Percentiles rank a stretch among this genome's conserved stretches.
Conservation (phyloP, 2,329 filamentous ascomycete genomes). For the Hirsutella thompsonii region DNA sequence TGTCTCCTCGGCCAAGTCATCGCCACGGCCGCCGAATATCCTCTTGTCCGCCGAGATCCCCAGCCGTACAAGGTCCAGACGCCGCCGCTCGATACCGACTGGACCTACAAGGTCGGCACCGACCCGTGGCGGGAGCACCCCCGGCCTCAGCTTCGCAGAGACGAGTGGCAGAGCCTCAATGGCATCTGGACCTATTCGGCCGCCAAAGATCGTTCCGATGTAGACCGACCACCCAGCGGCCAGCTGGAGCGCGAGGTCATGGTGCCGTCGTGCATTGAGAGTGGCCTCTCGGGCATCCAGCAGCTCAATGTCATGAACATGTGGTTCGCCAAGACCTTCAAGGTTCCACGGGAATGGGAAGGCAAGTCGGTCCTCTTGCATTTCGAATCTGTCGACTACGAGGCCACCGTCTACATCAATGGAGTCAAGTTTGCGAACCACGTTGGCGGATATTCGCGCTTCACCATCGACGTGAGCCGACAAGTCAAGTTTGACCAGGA, state of each 20-base stretch:
- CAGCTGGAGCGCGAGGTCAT: constrained; percentile 25
- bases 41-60: constrained; percentile 1
- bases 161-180: constrained; percentile 42
- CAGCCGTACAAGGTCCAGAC: constrained; percentile 22
- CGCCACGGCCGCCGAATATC: neutral
- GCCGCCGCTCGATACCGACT: constrained; percentile 34
- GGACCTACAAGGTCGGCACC: constrained; percentile 38
- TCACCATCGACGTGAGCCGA: constrained; percentile 45
- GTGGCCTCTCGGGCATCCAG: constrained; percentile 35
- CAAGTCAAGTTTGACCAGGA: constrained; percentile 23
- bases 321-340: constrained; percentile 39
- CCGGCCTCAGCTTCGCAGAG: constrained; percentile 39
- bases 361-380: constrained; percentile 33
- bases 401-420: constrained; percentile 46
- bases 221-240: constrained; percentile 8
- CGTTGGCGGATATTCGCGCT: constrained; percentile 49
- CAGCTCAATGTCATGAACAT: constrained; percentile 25
- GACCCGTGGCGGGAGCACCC: constrained; percentile 46
- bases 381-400: constrained; percentile 47
- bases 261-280: constrained; percentile 30
- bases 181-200: constrained; percentile 43
- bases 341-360: constrained; percentile 32
- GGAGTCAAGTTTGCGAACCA: constrained; percentile 37
- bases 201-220: constrained; percentile 10
- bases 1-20: neutral